These are phyloP conservation scores for Ophiostoma australiae DNA, from an alignment of 2,329 filamentous ascomycete genomes.

Conservation along the genomic window DNA sequence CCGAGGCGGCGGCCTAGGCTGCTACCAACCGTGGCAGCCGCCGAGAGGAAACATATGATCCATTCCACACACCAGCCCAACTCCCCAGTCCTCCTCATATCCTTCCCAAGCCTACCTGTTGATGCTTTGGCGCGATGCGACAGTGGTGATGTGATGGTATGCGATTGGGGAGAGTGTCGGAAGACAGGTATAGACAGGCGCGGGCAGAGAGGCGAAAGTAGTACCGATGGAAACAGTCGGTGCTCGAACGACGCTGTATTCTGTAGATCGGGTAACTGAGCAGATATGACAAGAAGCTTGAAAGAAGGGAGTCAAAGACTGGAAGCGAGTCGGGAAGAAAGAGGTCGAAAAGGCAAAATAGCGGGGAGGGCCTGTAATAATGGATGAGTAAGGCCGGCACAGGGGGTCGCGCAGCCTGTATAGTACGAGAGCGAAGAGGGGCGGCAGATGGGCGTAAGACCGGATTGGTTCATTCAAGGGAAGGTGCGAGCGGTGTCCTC, in stretches of 20 bases:
- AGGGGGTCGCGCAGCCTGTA: conserved; percentile 5
- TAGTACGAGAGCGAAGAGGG: background rate
- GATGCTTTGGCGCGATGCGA: conserved; percentile 15
- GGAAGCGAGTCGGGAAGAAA: background rate
- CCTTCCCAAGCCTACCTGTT: background rate
- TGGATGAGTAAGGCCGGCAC: conserved; percentile 5
- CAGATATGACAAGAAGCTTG: background rate
- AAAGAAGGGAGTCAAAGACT: background rate
- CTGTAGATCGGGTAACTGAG: background rate
- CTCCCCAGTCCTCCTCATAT: background rate
- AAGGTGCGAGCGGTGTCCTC: background rate
- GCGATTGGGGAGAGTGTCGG: background rate
- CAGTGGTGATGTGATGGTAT: background rate
- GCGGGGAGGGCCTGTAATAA: conserved; percentile 7
- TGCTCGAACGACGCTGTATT: background rate
- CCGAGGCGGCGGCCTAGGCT: background rate
- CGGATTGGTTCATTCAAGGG: background rate
- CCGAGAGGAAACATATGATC: background rate
- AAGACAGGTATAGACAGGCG: background rate
- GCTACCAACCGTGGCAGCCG: background rate
- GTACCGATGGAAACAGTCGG: background rate
- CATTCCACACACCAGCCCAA: background rate
- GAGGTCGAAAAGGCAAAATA: conserved; percentile 16
- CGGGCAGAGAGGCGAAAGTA: background rate
- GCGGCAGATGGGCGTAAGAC: conserved; percentile 4